Evolutionary conservation across 2,329 filamentous ascomycete genomes (phyloP), one percentile per base, ranked within the genome.

Genomic region (Pezicula radicicola): DNA sequence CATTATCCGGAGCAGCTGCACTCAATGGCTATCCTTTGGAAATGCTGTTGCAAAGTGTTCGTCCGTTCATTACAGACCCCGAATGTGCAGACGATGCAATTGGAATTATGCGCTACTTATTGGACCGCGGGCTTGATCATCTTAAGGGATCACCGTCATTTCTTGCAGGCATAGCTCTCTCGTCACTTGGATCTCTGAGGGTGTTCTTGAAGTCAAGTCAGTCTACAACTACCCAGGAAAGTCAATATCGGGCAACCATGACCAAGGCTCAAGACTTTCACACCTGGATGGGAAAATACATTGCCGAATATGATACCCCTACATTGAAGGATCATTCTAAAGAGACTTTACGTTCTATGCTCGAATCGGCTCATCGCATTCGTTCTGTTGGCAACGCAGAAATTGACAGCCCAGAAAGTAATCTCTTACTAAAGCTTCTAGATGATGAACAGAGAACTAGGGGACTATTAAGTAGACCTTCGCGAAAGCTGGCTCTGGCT

Each of bases 21-120:
- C 75, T 87, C 21, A 74, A 83, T 39, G 88, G 87, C 0, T 97
- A 97, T 64, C 89, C 91, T 10, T 69, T 97, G 13, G 90, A 99
- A 68, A 94, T 97, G 89, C 77, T 96, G 0, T 76, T 99, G 2
- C 89, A 91, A 62, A 87, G 88, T 1, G 76, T 96, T 18, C 80
- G 88, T 9, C 84, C 85, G 0, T 95, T 91, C 59, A 75, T 97
- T 6, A 86, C 87, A 1, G 87, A 97, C 60, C 79, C 86, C 0
- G 88, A 95, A 64, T 97, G 93, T 68, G 89, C 92, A 9, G 90
- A 96, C 64, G 94, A 99, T 72, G 86, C 89, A 1, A 77, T 97
- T 42, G 93, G 92, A 0, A 81, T 99, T 33, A 84, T 89, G 54
- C 88, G 91, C 67, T 97, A 96, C 68, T 78, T 99, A 1, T 75